Base-by-base conservation (phyloP, 2,329 filamentous ascomycete genomes). In the Neonectria sp. region DNA sequence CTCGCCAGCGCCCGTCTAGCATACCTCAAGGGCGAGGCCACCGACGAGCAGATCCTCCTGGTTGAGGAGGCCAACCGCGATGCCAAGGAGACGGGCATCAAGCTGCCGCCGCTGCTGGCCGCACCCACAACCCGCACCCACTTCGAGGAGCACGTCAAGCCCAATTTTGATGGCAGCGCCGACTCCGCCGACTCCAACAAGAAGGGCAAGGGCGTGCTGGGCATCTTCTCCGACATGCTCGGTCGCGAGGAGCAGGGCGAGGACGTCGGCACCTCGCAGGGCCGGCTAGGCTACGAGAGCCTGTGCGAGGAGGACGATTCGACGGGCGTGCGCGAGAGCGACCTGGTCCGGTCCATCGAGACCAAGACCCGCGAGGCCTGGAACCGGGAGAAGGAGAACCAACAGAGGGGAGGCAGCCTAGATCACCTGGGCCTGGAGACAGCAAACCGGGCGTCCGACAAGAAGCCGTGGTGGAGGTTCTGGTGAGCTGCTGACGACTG, bases 11-110 rank as follows among this genome's bases (percentile, higher is more conserved):
- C 88, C 57, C 88, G 88, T 33, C 80, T 90, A 21, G 88, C 88
- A 67, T 90, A 89, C 80, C 87, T 90, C 82, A 86, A 85, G 68
- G 87, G 86, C 75, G 82, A 83, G 40, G 88, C 88, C 29, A 87
- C 85, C 62, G 84, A 86, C 51, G 87, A 88, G 53, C 88, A 90
- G 78, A 82, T 86, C 57, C 75, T 79, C 35, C 82, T 90, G 63
- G 88, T 90, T 56, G 88, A 90, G 72, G 87, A 89, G 62, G 86
- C 86, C 67, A 86, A 87, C 71, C 82, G 79, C 64, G 80, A 82
- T 55, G 86, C 86, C 64, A 81, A 83, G 67, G 77, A 81, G 58
- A 76, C 77, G 61, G 85, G 84, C 71, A 77, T 82, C 75, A 82
- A 85, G 73, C 77, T 89, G 53, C 87, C 87, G 5, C 84, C 85